Evolutionary conservation across 371 early-diverging fungal genomes (phyloP), one percentile per base, ranked within the genome.

Genomic region (Vairimorpha ceranae): DNA sequence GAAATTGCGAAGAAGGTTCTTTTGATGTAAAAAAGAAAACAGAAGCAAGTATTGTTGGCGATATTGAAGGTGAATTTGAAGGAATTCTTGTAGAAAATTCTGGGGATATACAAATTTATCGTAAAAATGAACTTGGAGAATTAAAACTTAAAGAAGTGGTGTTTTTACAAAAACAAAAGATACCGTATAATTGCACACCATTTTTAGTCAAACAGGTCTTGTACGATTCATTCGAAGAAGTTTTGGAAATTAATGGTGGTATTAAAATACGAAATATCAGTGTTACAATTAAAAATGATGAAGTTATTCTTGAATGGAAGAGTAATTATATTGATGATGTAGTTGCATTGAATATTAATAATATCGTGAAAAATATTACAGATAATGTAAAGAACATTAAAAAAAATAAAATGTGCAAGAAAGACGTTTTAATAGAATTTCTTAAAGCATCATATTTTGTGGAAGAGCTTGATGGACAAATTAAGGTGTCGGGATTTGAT

Each of bases 1-100:
- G 87, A 76, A 96, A 97, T 83, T 91, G 91, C 61, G 94, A 95
- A 78, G 87, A 91, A 0, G 91, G 95, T 33, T 88, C 88, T 71
- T 85, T 99, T 65, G 88, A 89, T 79, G 95, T 97, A 80, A 85
- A 89, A 61, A 94, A 77, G 59, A 67, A 77, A 32, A 60, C 73
- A 7, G 72, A 73, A 41, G 82, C 67, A 10, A 72, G 67, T 60
- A 51, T 75, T 29, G 27, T 68, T 46, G 75, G 60, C 23, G 56
- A 45, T 0, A 32, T 48, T 30, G 58, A 72, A 41, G 70, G 52
- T 2, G 74, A 74, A 52, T 76, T 77, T 67, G 74, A 73, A 25
- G 77, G 69, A 29, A 23, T 80, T 70, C 19, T 75, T 1, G 35
- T 74, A 30, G 67, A 43, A 52, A 65, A 48, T 0, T 35, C 48